Conservation (phyloP, 495 filamentous ascomycete species). For the Cairneyella variabilis region DNA sequence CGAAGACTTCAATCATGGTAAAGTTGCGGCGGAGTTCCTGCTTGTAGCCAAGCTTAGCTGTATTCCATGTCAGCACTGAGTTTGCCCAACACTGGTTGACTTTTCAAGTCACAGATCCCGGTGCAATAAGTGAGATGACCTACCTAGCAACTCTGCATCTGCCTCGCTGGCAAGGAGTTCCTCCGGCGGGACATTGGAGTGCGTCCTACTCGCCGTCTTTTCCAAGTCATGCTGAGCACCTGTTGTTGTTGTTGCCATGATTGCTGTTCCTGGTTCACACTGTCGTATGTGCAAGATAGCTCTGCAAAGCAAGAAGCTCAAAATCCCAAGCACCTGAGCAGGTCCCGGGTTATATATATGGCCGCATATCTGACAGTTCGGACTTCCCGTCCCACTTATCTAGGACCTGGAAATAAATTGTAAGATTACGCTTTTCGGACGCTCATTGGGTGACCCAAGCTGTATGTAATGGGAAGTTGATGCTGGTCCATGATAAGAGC, state of each 20-base stretch:
- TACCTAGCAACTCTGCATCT: conserved; percentile 30
- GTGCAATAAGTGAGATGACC: no score
- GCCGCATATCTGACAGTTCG: background rate
- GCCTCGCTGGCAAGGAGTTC: conserved; percentile 26
- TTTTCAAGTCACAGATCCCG: background rate
- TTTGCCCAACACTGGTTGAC: no score
- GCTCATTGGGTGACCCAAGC: background rate
- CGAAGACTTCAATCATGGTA: conserved; percentile 63
- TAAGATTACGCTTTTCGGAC: background rate
- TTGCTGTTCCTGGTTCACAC: background rate
- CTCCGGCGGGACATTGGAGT: conserved; percentile 6
- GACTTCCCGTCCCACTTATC: conserved; percentile 8
- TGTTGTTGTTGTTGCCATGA: background rate
- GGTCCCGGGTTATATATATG: background rate
- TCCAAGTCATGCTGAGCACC: conserved; percentile 13
- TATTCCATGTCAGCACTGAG: conserved; percentile 26
- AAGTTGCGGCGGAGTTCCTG: conserved; percentile 67
- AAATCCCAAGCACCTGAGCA: background rate
- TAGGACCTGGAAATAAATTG: background rate
- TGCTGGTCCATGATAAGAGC: conserved; percentile 4
- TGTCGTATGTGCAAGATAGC: background rate
- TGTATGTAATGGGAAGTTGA: conserved; percentile 3
- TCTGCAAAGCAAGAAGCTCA: background rate
- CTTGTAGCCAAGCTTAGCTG: conserved; percentile 62
- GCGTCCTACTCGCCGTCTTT: conserved; percentile 18